These are phyloP conservation scores for Lentinula boryana DNA, from an alignment of 768 basidiomycete species.

Conservation along the genomic window DNA sequence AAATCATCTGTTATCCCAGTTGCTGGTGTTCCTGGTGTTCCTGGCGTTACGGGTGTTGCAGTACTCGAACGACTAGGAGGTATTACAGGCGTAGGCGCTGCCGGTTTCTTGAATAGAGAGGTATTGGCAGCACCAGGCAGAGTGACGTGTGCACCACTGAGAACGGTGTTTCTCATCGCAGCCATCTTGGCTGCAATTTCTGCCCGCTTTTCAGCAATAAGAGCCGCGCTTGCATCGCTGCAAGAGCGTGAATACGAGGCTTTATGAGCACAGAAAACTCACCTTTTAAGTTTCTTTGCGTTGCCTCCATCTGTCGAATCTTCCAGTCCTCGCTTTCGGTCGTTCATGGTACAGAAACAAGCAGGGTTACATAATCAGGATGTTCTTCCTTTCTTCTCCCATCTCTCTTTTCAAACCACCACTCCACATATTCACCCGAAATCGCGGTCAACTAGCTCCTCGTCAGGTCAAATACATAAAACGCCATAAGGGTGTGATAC, in stretches of 20 bases:
- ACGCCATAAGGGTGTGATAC: slow-evolving; percentile 85
- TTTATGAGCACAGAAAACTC: slow-evolving; percentile 14
- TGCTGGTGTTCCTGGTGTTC: neutral
- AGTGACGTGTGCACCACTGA: slow-evolving; percentile 20
- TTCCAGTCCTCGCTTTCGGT: slow-evolving; percentile 59
- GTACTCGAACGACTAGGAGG: neutral
- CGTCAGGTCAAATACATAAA: slow-evolving; percentile 78
- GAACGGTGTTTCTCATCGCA: slow-evolving; percentile 49
- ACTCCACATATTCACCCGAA: slow-evolving; percentile 33
- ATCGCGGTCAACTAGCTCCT: slow-evolving; percentile 72
- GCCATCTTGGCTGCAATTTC: slow-evolving; percentile 85
- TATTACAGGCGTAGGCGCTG: neutral
- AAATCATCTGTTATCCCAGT: slow-evolving; percentile 49
- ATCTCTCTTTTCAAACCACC: slow-evolving; percentile 13
- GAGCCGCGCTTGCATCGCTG: slow-evolving; percentile 63
- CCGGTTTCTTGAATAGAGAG: neutral
- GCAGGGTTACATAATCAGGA: slow-evolving; percentile 6
- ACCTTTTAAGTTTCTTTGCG: slow-evolving; percentile 69
- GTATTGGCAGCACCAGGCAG: slow-evolving; percentile 21
- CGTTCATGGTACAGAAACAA: slow-evolving; percentile 42
- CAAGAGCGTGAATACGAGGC: slow-evolving; percentile 12
- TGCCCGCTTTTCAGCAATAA: slow-evolving; percentile 79
- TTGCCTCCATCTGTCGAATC: slow-evolving; percentile 40
- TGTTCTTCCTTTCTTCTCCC: slow-evolving; percentile 12
- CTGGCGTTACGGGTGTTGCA: too few relatives aligned